Conservation (phyloP, 345 rosid genomes). For the Pistacia atlantica region DNA sequence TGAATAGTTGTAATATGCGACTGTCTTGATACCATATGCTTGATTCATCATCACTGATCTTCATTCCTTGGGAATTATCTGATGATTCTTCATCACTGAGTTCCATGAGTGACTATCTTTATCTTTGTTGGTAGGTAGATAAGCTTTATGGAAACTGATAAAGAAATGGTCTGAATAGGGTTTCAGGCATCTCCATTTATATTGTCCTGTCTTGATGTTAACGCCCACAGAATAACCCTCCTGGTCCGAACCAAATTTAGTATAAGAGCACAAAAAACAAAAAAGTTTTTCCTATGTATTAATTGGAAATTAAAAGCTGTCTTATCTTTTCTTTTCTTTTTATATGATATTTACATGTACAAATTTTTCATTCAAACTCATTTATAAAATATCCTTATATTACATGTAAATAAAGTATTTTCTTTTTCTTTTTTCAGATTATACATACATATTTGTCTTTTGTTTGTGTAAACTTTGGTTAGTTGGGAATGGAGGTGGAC, state of each 20-base stretch:
- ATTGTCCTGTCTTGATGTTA: background rate
- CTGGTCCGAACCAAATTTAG: background rate
- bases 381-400: background rate
- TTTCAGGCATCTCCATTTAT: background rate
- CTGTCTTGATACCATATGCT: background rate
- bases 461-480: background rate
- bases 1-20: background rate
- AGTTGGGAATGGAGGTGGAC: background rate
- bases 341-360: no score
- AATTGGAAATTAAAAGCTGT: background rate
- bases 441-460: background rate
- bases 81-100: background rate
- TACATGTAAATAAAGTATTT: background rate
- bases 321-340: background rate
- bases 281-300: background rate
- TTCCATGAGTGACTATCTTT: background rate
- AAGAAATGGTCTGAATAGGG: background rate
- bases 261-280: no score
- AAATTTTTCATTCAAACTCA: no score
- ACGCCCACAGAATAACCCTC: background rate
- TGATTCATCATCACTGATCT: background rate
- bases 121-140: background rate
- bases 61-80: background rate
- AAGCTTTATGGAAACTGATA: background rate
- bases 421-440: background rate